Evolutionary conservation across 1,284 basidiomycete species (phyloP).

Genomic region (Apiotrichum domesticum): DNA sequence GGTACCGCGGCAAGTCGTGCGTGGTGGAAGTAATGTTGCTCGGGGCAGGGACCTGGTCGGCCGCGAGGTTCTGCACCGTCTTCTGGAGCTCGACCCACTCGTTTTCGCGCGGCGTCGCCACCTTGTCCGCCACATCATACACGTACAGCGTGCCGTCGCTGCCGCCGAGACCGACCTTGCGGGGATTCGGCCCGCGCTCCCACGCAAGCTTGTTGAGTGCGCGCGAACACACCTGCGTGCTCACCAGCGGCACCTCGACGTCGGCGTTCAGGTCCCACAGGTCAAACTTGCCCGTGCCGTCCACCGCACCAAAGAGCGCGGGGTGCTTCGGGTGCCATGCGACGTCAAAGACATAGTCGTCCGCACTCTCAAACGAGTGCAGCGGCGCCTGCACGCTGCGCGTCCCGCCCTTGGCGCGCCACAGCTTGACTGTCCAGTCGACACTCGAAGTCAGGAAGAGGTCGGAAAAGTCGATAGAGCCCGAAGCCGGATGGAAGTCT

Average conservation of each 20-base stretch:
- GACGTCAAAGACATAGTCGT: conserved; percentile 98
- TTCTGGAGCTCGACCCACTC: conserved; percentile 88
- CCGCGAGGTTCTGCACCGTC: conserved; percentile 51
- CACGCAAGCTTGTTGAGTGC: conserved; percentile 94
- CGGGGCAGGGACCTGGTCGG: background rate
- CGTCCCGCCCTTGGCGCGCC: conserved; percentile 58
- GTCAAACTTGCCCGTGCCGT: conserved; percentile 91
- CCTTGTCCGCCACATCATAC: conserved; percentile 89
- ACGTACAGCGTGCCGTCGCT: conserved; percentile 89
- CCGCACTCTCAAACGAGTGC: conserved; percentile 90
- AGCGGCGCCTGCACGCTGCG: conserved; percentile 58
- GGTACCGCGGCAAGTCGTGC: background rate
- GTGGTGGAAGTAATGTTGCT: background rate
- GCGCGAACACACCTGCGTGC: conserved; percentile 53
- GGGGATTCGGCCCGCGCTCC: conserved; percentile 70
- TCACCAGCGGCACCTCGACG: conserved; percentile 58
- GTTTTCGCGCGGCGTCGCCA: conserved; percentile 64
- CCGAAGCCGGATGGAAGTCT: conserved; percentile 85
- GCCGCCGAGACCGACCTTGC: conserved; percentile 77
- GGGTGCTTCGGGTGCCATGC: conserved; percentile 96
- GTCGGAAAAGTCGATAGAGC: conserved; percentile 90
- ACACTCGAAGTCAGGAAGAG: conserved; percentile 85
- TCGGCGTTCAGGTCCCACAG: conserved; percentile 94
- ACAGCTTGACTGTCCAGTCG: conserved; percentile 95
- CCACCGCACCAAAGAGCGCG: conserved; percentile 85